These are phyloP conservation scores for Discostella stelligeroides DNA, from an alignment of 108 stramenopile species.

Conservation along the genomic window DNA sequence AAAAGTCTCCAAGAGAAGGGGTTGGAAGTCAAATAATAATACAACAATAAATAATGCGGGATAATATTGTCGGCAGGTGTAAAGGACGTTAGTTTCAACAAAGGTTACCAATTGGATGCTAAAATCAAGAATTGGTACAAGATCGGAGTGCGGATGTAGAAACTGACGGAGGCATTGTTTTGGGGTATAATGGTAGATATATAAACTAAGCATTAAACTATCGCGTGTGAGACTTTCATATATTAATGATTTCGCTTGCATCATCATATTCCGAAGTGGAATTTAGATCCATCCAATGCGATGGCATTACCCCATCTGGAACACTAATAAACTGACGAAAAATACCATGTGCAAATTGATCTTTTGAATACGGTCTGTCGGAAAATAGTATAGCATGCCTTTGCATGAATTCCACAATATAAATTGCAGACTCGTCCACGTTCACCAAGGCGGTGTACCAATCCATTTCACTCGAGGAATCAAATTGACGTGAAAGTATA, in stretches of 20 bases:
- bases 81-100: too few relatives aligned
- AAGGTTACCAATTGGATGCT: too few relatives aligned
- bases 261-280: too few relatives aligned
- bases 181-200: too few relatives aligned
- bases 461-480: constrained; percentile 4
- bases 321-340: constrained; percentile 53
- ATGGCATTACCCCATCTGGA: constrained; percentile 50
- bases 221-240: too few relatives aligned
- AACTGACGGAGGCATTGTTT: too few relatives aligned
- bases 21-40: constrained; percentile 66
- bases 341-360: constrained; percentile 30
- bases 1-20: constrained; percentile 88
- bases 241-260: too few relatives aligned
- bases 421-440: neutral
- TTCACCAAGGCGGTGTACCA: constrained; percentile 23
- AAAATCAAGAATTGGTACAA: too few relatives aligned
- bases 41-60: too few relatives aligned
- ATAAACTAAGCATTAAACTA: too few relatives aligned
- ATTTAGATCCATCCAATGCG: constrained; percentile 30
- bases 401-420: constrained; percentile 32
- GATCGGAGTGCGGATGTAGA: too few relatives aligned
- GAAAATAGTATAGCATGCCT: constrained; percentile 37
- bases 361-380: constrained; percentile 42
- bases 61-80: too few relatives aligned
- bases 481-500: constrained; percentile 12